Evolutionary conservation across 2,329 filamentous ascomycete species (phyloP), one percentile per base, ranked within the genome.

Genomic region (Rugonectria rugulosa): DNA sequence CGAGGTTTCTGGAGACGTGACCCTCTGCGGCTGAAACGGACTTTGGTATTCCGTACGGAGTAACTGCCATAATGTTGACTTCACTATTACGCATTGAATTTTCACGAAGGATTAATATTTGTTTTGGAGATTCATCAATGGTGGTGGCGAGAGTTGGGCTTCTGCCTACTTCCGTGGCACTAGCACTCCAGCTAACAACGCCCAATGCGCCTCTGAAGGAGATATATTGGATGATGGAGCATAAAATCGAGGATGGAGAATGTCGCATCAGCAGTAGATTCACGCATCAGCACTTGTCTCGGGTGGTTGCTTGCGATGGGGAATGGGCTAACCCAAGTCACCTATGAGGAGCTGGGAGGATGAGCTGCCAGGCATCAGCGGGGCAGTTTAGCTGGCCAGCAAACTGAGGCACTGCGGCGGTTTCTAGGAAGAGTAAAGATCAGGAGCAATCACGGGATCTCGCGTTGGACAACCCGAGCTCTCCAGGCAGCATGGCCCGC

Each of bases 401-500:
- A 36, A 36, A 46, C 20, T 19, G 17, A 26, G 34, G 24, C 17
- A 26, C 24, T 42, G 46, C 20, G 29, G 38, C 19, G 45, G 29
- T 41, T 43, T 36, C 38, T 27, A 9, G 20, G 20, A 36, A 27
- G n/a, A 50, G 45, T 29, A 34, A 49, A n/a, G n/a, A n/a, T 4
- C 23, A n/a, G 19, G 10, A 19, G 40, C 41, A 49, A 56, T 68
- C 62, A 67, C 57, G 60, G 54, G 65, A 43, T 64, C 66, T 68
- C 65, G 65, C 54, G 64, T 63, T 23, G 41, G 49, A 34, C n/a
- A 31, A 45, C 37, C 38, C 42, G 42, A 21, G 45, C 47, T 26
- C 29, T 66, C 52, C 45, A 68, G 66, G 66, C 66, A 68, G 65
- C 60, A 68, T 32, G 45, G 45, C 43, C 59, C 56, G 61, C 54